Percentiles rank a stretch among this genome's conserved stretches.
phyloP scores from a whole-genome alignment of 495 filamentous ascomycete species.

The Cercophora newfieldiana region DNA sequence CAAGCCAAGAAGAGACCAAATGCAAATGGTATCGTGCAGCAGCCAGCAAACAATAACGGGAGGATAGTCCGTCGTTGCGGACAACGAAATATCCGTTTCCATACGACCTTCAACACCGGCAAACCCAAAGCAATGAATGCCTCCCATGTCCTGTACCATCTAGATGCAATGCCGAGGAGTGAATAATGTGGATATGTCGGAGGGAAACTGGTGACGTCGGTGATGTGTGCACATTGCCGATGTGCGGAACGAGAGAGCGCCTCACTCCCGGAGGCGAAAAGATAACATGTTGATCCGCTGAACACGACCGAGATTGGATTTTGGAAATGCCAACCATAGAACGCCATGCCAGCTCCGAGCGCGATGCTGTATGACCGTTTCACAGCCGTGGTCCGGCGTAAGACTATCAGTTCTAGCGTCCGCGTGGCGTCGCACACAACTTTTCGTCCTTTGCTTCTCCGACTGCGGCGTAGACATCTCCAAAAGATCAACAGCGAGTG shows the following conservation, averaged over 20 bases:
- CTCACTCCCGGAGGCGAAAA: neutral
- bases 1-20: conserved; percentile 14
- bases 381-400: neutral
- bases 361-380: neutral
- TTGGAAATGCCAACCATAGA: neutral
- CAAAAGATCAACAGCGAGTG: neutral
- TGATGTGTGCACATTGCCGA: neutral
- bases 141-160: conserved; percentile 1
- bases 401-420: neutral
- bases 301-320: neutral
- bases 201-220: neutral
- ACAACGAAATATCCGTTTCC: neutral
- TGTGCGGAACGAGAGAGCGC: no score
- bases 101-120: neutral
- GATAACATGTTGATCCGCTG: neutral
- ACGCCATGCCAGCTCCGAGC: neutral
- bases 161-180: conserved; percentile 6
- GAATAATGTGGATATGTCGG: neutral
- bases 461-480: no score
- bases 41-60: neutral
- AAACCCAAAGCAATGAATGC: conserved; percentile 5
- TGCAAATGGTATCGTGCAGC: conserved; percentile 25
- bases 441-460: no score
- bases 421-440: neutral
- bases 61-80: neutral